phyloP scores from a whole-genome alignment of 2,329 filamentous ascomycete species.

The Colletotrichum tanaceti region DNA sequence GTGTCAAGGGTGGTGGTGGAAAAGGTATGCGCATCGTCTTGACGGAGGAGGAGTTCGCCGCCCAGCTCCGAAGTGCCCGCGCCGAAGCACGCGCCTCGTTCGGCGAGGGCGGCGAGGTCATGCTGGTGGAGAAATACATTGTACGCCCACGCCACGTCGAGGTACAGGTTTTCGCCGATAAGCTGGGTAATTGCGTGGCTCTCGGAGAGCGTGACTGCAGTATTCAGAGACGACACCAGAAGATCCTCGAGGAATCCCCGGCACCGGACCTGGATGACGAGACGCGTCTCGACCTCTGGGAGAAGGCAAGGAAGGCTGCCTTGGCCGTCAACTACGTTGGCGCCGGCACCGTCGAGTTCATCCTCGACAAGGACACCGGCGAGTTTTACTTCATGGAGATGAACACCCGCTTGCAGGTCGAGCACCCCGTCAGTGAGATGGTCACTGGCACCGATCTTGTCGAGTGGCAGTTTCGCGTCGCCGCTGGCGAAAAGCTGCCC shows the following conservation, averaged over 20 bases:
- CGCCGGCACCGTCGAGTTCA: constrained; percentile 90
- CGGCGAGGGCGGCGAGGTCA: constrained; percentile 81
- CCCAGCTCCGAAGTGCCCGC: constrained; percentile 77
- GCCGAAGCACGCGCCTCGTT: constrained; percentile 83
- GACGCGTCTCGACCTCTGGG: constrained; percentile 72
- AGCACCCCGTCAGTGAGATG: constrained; percentile 89
- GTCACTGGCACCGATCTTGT: constrained; percentile 81
- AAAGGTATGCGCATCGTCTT: constrained; percentile 86
- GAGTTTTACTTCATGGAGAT: constrained; percentile 88
- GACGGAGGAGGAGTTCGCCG: constrained; percentile 74
- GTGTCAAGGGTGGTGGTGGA: constrained; percentile 82
- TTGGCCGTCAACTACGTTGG: constrained; percentile 88
- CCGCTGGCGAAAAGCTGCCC: constrained; percentile 67
- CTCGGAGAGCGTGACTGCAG: constrained; percentile 91
- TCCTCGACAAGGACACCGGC: constrained; percentile 84
- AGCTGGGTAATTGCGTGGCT: constrained; percentile 80
- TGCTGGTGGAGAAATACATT: constrained; percentile 88
- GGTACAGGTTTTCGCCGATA: constrained; percentile 90
- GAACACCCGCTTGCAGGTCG: constrained; percentile 92
- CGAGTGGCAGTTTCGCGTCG: constrained; percentile 91
- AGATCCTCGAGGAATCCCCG: constrained; percentile 90
- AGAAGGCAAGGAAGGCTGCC: constrained; percentile 73
- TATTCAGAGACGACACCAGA: constrained; percentile 87
- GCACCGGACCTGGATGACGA: constrained; percentile 73
- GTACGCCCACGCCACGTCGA: constrained; percentile 85